These are phyloP conservation scores for Penicillium palitans DNA, from an alignment of 2,329 filamentous ascomycete species.

Conservation along the genomic window DNA sequence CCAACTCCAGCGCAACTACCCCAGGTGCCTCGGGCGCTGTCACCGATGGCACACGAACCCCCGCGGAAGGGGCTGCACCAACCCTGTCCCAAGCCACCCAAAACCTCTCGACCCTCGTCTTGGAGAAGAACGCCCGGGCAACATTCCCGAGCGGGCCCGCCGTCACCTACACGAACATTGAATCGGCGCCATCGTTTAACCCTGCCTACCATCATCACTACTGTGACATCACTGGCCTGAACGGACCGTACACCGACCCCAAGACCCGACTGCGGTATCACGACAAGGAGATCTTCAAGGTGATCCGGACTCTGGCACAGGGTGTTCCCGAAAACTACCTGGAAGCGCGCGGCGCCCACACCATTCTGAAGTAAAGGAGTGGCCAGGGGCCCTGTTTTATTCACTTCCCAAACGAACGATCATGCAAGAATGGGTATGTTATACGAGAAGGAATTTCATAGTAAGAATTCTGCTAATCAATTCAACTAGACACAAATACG, in stretches of 20 bases:
- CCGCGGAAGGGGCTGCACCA: constrained; percentile 49
- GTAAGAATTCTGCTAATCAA: background rate
- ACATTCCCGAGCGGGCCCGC: constrained; percentile 60
- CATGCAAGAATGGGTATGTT: background rate
- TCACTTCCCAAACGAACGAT: constrained; percentile 2
- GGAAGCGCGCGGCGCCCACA: constrained; percentile 87
- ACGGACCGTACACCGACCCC: constrained; percentile 89
- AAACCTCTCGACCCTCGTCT: constrained; percentile 80
- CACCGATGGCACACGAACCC: constrained; percentile 45
- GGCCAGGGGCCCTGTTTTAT: background rate
- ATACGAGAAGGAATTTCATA: background rate
- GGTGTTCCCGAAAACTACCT: constrained; percentile 84
- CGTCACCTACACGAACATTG: constrained; percentile 94
- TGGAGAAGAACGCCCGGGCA: constrained; percentile 70
- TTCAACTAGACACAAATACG: constrained; percentile 7
- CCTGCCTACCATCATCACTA: constrained; percentile 80
- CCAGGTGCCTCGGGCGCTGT: constrained; percentile 48
- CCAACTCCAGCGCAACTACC: constrained; percentile 77
- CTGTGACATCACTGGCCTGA: constrained; percentile 91
- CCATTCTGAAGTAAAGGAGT: constrained; percentile 71
- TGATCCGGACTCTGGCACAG: constrained; percentile 77
- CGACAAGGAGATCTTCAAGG: constrained; percentile 84
- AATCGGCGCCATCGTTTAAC: constrained; percentile 83
- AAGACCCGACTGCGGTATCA: constrained; percentile 93
- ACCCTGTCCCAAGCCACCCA: constrained; percentile 89